phyloP scores from a whole-genome alignment of 495 filamentous ascomycete genomes.

The Trichoderma reesei region DNA sequence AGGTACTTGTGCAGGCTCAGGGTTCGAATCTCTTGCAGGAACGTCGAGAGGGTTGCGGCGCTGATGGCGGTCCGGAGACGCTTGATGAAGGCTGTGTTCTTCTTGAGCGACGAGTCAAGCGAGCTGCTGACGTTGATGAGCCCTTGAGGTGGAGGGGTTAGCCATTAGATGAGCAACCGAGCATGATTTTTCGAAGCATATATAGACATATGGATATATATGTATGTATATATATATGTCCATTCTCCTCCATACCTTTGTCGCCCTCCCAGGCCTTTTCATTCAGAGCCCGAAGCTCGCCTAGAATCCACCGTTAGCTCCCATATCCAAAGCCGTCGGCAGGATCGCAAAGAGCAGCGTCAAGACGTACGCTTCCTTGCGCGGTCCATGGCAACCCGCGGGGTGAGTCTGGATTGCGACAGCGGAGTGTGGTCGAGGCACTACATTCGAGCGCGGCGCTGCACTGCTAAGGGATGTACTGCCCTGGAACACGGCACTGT shows the following conservation, averaged over 20 bases:
- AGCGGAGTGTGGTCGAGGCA: conserved; percentile 10
- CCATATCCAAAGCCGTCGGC: too few species aligned
- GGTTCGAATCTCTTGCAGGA: conserved; percentile 84
- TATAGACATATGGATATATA: too few species aligned
- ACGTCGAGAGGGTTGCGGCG: conserved; percentile 63
- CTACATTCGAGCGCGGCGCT: conserved; percentile 30
- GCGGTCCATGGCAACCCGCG: conserved; percentile 60
- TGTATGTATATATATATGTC: too few species aligned
- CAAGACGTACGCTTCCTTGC: conserved; percentile 62
- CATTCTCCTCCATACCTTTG: conserved; percentile 48
- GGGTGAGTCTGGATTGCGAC: conserved; percentile 7
- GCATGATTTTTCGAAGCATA: too few species aligned
- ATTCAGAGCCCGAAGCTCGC: conserved; percentile 84
- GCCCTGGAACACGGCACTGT: conserved; percentile 35
- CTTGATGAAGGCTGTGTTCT: conserved; percentile 98
- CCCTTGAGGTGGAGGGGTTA: conserved; percentile 12
- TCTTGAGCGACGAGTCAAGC: conserved; percentile 94
- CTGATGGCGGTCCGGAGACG: conserved; percentile 84
- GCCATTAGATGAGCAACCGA: background rate
- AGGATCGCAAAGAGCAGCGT: background rate
- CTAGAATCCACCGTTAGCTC: conserved; percentile 32
- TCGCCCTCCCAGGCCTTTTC: conserved; percentile 80
- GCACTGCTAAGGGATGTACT: conserved; percentile 37
- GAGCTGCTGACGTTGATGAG: conserved; percentile 59
- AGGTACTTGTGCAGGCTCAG: conserved; percentile 95